Conservation (phyloP, 129 eudicot genomes). For the Flaveria trinervia region DNA sequence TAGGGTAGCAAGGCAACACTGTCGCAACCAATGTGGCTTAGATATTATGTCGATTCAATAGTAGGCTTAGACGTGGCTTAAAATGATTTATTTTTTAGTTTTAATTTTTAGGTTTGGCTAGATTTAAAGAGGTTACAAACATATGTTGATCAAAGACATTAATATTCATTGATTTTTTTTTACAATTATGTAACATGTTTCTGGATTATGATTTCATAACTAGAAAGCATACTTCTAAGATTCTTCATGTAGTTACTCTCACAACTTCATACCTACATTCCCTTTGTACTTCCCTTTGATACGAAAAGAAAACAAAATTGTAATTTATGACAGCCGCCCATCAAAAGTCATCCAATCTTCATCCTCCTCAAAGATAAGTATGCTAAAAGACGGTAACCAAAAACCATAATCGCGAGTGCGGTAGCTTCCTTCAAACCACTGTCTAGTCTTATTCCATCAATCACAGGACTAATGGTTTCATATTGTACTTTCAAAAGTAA, state of each 20-base stretch:
- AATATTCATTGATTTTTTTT: background rate
- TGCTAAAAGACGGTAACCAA: conserved; percentile 85
- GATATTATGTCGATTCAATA: too few relatives aligned
- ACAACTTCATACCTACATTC: too few relatives aligned
- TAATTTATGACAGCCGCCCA: background rate
- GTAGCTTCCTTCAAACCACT: conserved; percentile 66
- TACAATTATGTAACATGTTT: conserved; percentile 12
- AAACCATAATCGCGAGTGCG: conserved; percentile 64
- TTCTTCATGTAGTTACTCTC: background rate
- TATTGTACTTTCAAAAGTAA: conserved; percentile 91
- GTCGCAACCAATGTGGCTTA: too few relatives aligned
- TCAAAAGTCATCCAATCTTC: conserved; percentile 41
- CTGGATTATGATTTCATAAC: conserved; percentile 14
- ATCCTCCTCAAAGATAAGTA: conserved; percentile 73
- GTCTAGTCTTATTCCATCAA: conserved; percentile 61
- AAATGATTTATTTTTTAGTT: too few relatives aligned
- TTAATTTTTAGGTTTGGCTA: too few relatives aligned
- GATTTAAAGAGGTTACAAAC: background rate
- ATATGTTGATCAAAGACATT: background rate
- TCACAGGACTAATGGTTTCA: conserved; percentile 50
- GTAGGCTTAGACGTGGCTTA: too few relatives aligned
- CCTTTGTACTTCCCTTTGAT: too few relatives aligned
- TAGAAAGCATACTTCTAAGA: conserved; percentile 4
- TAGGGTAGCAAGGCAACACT: too few relatives aligned
- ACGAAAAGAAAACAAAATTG: background rate